Evolutionary conservation across 129 eudicot species (phyloP).

Genomic region (Smallanthus sonchifolius): DNA sequence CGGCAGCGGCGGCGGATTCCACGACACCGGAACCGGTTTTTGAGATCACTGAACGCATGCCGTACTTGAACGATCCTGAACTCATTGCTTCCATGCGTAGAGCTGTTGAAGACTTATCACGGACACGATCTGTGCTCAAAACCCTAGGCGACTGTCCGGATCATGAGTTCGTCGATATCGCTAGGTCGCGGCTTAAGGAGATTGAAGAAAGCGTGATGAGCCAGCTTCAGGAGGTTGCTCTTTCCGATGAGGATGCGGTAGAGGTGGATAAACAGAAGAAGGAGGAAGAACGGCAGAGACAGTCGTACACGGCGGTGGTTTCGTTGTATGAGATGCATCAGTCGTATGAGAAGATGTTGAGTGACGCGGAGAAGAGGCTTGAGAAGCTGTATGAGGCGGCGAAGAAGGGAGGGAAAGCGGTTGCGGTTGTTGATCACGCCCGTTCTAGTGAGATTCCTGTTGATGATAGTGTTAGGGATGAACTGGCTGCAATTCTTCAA

Average conservation of each 20-base stretch:
- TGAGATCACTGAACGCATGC: conserved; percentile 73
- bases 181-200: conserved; percentile 47
- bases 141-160: conserved; percentile 74
- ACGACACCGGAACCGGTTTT: conserved; percentile 44
- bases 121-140: conserved; percentile 63
- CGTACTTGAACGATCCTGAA: conserved; percentile 57
- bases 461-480: conserved; percentile 53
- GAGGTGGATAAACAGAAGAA: conserved; percentile 27
- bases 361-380: conserved; percentile 66
- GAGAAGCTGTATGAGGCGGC: conserved; percentile 82
- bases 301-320: conserved; percentile 52
- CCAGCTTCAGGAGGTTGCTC: conserved; percentile 38
- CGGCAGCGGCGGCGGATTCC: conserved; percentile 11
- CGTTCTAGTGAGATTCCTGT: conserved; percentile 8
- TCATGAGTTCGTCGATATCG: conserved; percentile 75
- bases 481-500: conserved; percentile 51
- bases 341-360: conserved; percentile 66
- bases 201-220: conserved; percentile 32
- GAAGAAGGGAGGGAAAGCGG: conserved; percentile 36
- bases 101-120: conserved; percentile 62
- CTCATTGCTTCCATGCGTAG: conserved; percentile 58
- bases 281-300: conserved; percentile 42
- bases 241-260: conserved; percentile 24
- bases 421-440: conserved; percentile 22
- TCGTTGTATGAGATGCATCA: conserved; percentile 74